These are phyloP conservation scores for Carex pumila DNA, from an alignment of 176 grass and related monocot genomes.

Conservation along the genomic window DNA sequence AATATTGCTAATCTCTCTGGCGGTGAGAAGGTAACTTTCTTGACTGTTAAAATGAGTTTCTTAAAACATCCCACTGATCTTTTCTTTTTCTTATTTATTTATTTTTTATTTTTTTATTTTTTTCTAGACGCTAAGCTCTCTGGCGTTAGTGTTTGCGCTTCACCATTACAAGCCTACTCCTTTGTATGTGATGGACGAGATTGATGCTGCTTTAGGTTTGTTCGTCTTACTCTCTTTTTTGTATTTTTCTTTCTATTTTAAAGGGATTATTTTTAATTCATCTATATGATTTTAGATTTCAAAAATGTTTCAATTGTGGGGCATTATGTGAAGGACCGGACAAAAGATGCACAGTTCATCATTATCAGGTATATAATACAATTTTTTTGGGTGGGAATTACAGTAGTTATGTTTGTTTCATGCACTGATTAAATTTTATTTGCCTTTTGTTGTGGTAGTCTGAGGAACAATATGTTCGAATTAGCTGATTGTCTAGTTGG, in stretches of 20 bases:
- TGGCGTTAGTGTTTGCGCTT: conserved; percentile 96
- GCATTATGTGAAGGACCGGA: conserved; percentile 95
- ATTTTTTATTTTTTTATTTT: conserved; percentile 14
- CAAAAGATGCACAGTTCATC: conserved; percentile 94
- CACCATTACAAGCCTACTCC: conserved; percentile 99
- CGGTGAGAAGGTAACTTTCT: conserved; percentile 74
- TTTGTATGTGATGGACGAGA: conserved; percentile 97
- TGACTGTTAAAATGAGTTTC: not conserved
- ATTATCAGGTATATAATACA: conserved; percentile 66
- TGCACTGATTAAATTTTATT: not conserved
- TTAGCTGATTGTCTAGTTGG: conserved; percentile 83
- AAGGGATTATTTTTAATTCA: not conserved
- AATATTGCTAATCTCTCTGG: conserved; percentile 97
- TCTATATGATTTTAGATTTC: conserved; percentile 49
- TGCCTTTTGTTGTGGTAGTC: conserved; percentile 35
- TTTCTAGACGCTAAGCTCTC: conserved; percentile 78
- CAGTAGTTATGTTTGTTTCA: conserved; percentile 2
- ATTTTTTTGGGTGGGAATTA: not conserved
- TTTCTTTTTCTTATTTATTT: not conserved
- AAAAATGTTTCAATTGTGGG: conserved; percentile 99
- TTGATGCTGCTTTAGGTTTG: conserved; percentile 94
- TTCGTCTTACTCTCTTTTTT: not conserved
- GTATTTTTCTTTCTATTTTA: not conserved
- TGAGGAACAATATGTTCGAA: conserved; percentile 99
- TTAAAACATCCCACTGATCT: not conserved